Evolutionary conservation across 352 stramenopile species (phyloP), one percentile per base, ranked within the genome.

Genomic region (Nothophytophthora sp.): DNA sequence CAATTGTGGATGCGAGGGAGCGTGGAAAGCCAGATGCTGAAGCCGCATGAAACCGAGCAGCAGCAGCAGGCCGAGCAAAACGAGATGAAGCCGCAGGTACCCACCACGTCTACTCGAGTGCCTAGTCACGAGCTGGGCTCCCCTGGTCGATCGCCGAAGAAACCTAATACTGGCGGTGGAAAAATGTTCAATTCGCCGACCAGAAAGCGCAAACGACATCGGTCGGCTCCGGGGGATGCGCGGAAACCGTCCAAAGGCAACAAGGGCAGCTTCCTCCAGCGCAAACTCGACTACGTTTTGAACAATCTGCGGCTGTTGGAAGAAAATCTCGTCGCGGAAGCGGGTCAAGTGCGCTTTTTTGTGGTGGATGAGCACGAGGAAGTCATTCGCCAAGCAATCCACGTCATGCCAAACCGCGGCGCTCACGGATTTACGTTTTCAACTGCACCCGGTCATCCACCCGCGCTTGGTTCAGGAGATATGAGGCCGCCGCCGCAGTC

Each of bases 1-100:
- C 82, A 97, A 45, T 62, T 98, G 10, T 79, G 92, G 47, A 94
- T 96, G 86, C 74, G 87, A 32, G 83, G 74, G 13, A 92, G 87
- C 15, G 73, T 97, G 13, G 89, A 97, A 50, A 78, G 76, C 23
- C 49, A 90, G 35, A 86, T 95, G 66, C 50, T 76, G 27, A 63
- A 77, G 7, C 68, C 81, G 56, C 55, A 73, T 30, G 60, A 86
- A 46, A 27, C 48, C 40, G 46, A 66, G 4, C 37, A 63, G 19
- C n/a, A n/a, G n/a, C 19, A 37, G 28, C 45, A 53, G 19, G 19
- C 12, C 4, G 45, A 62, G 18, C 10, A 29, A 28, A 40, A 69
- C n/a, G 48, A 56, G 1, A 57, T 37, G 10, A 50, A 43, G 15
- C 0, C 39, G 20, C n/a, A 24, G 20, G 36, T 53, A n/a, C 16